Evolutionary conservation across 2,329 filamentous ascomycete genomes (phyloP).

Genomic region (Podosphaera xanthii): DNA sequence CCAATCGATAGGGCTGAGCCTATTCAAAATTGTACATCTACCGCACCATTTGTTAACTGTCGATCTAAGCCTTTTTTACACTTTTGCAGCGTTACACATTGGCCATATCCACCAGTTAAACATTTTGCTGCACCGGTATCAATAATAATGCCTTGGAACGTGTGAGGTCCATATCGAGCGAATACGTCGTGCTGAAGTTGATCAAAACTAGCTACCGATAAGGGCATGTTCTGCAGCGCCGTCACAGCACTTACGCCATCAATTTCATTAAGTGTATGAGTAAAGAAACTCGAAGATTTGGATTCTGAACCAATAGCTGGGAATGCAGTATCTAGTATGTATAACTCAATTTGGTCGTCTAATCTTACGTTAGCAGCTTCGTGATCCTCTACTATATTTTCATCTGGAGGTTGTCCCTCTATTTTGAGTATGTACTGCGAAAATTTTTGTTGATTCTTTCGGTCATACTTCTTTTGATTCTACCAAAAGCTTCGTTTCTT

Average conservation of each 20-base stretch:
- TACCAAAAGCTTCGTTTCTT: neutral
- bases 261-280: neutral
- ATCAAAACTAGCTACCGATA: neutral
- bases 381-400: no score
- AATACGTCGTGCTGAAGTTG: neutral
- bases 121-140: neutral
- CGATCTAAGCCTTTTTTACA: neutral
- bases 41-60: neutral
- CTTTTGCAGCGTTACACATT: neutral
- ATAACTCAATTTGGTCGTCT: no score
- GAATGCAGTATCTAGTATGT: no score
- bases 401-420: neutral
- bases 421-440: neutral
- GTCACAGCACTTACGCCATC: neutral
- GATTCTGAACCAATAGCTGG: no score
- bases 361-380: no score
- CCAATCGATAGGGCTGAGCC: neutral
- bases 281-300: neutral
- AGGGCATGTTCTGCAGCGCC: neutral
- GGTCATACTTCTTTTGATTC: neutral
- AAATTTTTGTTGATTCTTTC: no score
- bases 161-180: neutral
- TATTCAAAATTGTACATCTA: neutral
- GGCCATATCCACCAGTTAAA: neutral
- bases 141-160: neutral